These are phyloP conservation scores for Angomonas deanei DNA, from an alignment of 208 protist species.

Conservation along the genomic window DNA sequence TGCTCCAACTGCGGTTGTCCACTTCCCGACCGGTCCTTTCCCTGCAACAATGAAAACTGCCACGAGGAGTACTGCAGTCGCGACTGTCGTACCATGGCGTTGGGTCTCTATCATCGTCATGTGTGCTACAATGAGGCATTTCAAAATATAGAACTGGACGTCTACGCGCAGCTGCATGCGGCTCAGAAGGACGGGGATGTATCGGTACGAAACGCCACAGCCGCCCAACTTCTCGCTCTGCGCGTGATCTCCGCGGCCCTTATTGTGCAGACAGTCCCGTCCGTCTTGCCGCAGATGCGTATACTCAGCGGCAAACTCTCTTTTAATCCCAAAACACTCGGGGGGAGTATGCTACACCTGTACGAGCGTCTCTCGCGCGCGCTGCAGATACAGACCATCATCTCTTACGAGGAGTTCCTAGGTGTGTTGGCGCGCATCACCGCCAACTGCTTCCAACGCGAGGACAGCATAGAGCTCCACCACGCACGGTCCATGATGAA, in stretches of 20 bases:
- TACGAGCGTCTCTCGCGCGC: conserved; percentile 66
- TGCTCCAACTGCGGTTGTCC: conserved; percentile 53
- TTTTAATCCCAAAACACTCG: conserved; percentile 52
- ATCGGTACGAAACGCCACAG: conserved; percentile 49
- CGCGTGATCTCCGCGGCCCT: conserved; percentile 55
- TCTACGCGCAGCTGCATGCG: conserved; percentile 64
- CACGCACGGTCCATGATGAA: conserved; percentile 75
- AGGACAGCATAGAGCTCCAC: conserved; percentile 52
- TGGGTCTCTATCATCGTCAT: conserved; percentile 53
- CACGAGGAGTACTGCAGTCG: conserved; percentile 89
- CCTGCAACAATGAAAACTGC: conserved; percentile 60
- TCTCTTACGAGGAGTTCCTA: conserved; percentile 80
- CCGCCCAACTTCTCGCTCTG: conserved; percentile 75
- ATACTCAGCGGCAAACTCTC: conserved; percentile 59
- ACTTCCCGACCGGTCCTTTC: conserved; percentile 63
- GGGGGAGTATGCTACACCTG: conserved; percentile 51
- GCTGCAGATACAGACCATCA: conserved; percentile 53
- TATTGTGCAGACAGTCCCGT: conserved; percentile 47
- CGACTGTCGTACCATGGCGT: conserved; percentile 59
- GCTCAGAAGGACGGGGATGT: conserved; percentile 25
- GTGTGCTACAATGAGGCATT: conserved; percentile 69
- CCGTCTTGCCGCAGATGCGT: conserved; percentile 63
- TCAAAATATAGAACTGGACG: conserved; percentile 73
- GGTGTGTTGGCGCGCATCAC: conserved; percentile 59
- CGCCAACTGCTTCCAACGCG: conserved; percentile 68